Evolutionary conservation across 2,329 filamentous ascomycete species (phyloP), one percentile per base, ranked within the genome.

Genomic region (Juglanconis oblonga): DNA sequence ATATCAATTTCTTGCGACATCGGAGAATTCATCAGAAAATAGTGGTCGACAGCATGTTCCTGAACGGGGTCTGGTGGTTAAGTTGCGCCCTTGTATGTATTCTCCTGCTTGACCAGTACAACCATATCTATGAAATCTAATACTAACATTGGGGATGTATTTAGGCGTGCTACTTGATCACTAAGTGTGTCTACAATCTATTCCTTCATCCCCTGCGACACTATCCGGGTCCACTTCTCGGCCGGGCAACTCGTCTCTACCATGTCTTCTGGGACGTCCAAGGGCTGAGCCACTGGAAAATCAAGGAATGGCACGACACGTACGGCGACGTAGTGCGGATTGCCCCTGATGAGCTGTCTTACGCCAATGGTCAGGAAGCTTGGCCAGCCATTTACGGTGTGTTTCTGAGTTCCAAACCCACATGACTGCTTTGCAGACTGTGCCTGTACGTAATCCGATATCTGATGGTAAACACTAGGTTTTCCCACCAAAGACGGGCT

Each of bases 161-260:
- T 8, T 47, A 49, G 47, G 47, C 29, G 31, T 49, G 47, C 47
- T 49, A 49, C 31, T 49, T 49, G 47, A 49, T 49, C n/a, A 24
- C 47, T 10, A 49, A 49, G 47, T 32, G 24, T 49, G 29, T 64
- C 24, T 64, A 64, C 38, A 59, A 64, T 32, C 56, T 66, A 9
- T 62, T 59, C 57, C 59, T 67, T n/a, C 64, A 66, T 52, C 65
- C 65, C 2, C 61, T 67, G 10, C 51, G 64, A 7, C 57, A 64
- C 13, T 63, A 65, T 53, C 65, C 65, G 5, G 65, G 65, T 32
- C 65, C 65, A 3, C 59, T 61, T 33, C 50, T 65, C 17, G 61
- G 59, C 11, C 60, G 59, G 11, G 63, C 64, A 5, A 67, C 65
- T 3, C 57, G 59, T 10, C 49, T 52, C 10, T 53, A 53, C 32